Base-by-base conservation (phyloP, 1,284 basidiomycete genomes). In the Sporisorium exsertum region DNA sequence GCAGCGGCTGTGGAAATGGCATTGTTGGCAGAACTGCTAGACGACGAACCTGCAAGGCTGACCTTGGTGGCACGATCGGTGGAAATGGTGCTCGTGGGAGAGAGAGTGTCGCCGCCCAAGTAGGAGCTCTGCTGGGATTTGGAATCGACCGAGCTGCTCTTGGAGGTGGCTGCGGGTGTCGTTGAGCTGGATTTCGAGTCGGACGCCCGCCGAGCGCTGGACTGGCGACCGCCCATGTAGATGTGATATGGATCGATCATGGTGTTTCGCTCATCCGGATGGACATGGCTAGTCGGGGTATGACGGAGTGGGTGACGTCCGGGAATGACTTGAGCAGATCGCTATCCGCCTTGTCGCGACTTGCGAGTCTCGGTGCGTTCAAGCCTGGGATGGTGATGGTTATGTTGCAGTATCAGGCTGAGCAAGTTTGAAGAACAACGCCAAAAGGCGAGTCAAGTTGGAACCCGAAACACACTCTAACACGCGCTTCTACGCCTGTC, bases 241-340 rank as follows among this genome's bases (percentile, higher is more conserved):
- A 76, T 42, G 33, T 72, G 69, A 24, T 61, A 70, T 15, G 73
- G 73, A 35, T 76, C 73, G 37, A 76, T 76, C 73, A 72, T 76
- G 51, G 5, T 46, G n/a, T 15, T 5, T 45, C 18, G 22, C 22
- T 26, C 7, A 12, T 22, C 32, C n/a, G 42, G 15, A n/a, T 55
- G 32, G 18, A 35, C 56, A 59, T 69, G 46, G n/a, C n/a, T n/a
- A n/a, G n/a, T n/a, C n/a, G n/a, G 15, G 5, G 18, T 40, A n/a
- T 29, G 50, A 32, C 29, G 29, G 10, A 32, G 29, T 22, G 29
- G 32, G n/a, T 18, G 32, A 32, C 12, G 27, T 24, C 15, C 18
- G n/a, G 18, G 13, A 18, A 33, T 4, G n/a, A 15, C 7, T 32
- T 5, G 29, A 32, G 35, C 35, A 35, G 35, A 35, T 35, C 37